Conservation (phyloP, 768 basidiomycete species). For the Heimioporus sp. region DNA sequence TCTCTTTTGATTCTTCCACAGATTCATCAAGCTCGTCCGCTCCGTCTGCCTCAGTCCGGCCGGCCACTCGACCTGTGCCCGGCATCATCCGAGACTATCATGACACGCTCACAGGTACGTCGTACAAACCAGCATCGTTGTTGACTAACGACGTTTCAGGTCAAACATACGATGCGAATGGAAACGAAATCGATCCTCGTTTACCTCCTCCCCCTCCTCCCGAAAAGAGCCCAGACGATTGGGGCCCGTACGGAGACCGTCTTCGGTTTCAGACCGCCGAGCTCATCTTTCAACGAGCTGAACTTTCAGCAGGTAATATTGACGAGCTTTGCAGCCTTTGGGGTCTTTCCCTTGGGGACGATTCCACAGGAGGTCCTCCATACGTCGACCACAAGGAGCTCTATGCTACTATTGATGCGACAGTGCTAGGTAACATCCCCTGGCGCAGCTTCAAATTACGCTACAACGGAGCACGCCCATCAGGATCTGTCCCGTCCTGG, state of each 20-base stretch:
- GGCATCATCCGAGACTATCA: not conserved
- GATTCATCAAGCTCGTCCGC: not conserved
- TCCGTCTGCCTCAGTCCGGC: not conserved
- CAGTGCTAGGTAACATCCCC: not conserved
- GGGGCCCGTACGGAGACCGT: not conserved
- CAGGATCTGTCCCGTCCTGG: slow-evolving; percentile 13
- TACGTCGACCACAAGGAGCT: slow-evolving; percentile 5
- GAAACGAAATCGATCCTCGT: not conserved
- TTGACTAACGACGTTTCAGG: not conserved
- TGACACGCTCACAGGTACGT: not conserved
- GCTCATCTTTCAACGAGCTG: not conserved
- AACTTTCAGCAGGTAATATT: not conserved
- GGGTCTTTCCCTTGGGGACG: not conserved
- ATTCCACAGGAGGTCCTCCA: not conserved
- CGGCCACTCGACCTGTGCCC: not conserved
- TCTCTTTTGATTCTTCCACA: not conserved
- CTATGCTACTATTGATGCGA: slow-evolving; percentile 31
- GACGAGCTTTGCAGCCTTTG: slow-evolving; percentile 1
- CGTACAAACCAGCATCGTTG: not conserved
- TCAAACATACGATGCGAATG: not conserved
- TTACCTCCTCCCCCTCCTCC: not conserved
- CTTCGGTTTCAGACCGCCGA: not conserved
- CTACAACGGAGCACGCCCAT: slow-evolving; percentile 19
- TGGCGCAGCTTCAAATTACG: slow-evolving; percentile 35
- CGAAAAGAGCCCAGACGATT: not conserved